phyloP scores from a whole-genome alignment of 2,329 filamentous ascomycete genomes.

The Penicillium sp. region DNA sequence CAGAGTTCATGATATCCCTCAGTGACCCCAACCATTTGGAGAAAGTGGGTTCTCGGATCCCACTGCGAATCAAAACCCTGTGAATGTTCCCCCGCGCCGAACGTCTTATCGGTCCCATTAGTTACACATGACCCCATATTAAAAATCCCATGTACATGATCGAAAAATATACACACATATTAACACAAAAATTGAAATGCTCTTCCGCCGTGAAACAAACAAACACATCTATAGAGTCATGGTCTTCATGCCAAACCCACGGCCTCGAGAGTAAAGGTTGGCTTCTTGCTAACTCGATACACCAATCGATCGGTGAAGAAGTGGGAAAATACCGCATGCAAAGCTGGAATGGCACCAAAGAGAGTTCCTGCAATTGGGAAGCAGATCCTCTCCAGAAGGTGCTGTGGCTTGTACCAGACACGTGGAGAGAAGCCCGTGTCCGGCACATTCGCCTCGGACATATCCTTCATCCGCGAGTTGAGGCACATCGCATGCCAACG shows the following conservation, averaged over 20 bases:
- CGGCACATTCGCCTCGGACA: constrained; percentile 63
- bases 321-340: constrained; percentile 67
- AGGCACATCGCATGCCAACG: constrained; percentile 64
- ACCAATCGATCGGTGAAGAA: constrained; percentile 69
- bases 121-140: constrained; percentile 5
- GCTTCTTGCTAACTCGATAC: constrained; percentile 73
- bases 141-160: background rate
- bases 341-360: constrained; percentile 66
- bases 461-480: constrained; percentile 62
- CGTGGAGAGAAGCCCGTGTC: constrained; percentile 63
- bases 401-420: constrained; percentile 55
- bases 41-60: constrained; percentile 14
- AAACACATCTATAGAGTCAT: background rate
- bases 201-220: background rate
- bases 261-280: constrained; percentile 22
- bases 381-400: constrained; percentile 62
- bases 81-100: constrained; percentile 5
- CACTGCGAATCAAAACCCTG: constrained; percentile 4
- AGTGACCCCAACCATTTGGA: constrained; percentile 23
- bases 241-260: constrained; percentile 8
- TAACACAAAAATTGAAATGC: background rate
- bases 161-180: background rate
- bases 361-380: constrained; percentile 67
- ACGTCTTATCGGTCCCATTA: constrained; percentile 2
- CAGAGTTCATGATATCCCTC: background rate